Conservation (phyloP, 1,139 yeast species). For the Hemisphaericaspora xylofermentans region DNA sequence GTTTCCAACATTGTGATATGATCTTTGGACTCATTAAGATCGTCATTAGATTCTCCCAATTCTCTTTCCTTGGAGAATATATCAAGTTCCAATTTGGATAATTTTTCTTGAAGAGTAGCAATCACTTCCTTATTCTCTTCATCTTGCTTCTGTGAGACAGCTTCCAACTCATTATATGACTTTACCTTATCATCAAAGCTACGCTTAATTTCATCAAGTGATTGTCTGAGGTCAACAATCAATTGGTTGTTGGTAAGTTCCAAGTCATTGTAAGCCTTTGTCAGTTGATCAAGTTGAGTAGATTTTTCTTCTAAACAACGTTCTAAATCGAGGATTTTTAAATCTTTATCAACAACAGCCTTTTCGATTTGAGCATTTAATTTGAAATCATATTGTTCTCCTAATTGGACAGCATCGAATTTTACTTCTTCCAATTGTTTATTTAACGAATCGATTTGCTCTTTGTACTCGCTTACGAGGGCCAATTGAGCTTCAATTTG, state of each 20-base stretch:
- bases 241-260: slow-evolving; percentile 3
- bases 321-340: slow-evolving; percentile 18
- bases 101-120: slow-evolving; percentile 5
- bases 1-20: not conserved
- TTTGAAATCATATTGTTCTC: slow-evolving; percentile 26
- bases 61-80: slow-evolving; percentile 4
- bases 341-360: slow-evolving; percentile 27
- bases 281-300: slow-evolving; percentile 3
- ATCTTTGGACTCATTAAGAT: slow-evolving; percentile 1
- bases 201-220: slow-evolving; percentile 5
- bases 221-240: slow-evolving; percentile 9
- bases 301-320: slow-evolving; percentile 6
- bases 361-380: slow-evolving; percentile 32
- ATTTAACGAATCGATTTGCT: slow-evolving; percentile 3
- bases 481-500: slow-evolving; percentile 4
- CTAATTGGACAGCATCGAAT: slow-evolving; percentile 13
- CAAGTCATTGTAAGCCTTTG: slow-evolving; percentile 7
- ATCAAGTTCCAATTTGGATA: not conserved
- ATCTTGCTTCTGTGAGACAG: slow-evolving; percentile 3
- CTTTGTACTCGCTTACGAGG: not conserved
- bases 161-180: slow-evolving; percentile 5
- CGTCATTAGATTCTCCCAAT: not conserved
- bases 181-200: slow-evolving; percentile 6
- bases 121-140: slow-evolving; percentile 10
- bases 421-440: slow-evolving; percentile 2